phyloP scores from a whole-genome alignment of 352 stramenopile species.

The Phytophthora cactorum region DNA sequence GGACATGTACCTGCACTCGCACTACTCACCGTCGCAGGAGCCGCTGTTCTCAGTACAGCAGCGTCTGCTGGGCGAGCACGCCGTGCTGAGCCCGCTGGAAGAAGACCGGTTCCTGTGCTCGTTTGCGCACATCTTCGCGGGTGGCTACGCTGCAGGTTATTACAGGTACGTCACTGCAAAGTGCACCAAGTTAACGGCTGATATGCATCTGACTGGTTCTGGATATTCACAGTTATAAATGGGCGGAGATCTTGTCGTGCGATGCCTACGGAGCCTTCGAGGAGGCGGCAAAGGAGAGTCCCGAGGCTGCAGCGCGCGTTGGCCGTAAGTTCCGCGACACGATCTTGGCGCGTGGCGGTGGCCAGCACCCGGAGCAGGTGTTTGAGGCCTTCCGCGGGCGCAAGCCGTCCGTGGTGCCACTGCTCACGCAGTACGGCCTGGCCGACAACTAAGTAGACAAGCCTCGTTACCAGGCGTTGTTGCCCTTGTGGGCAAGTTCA shows the following conservation, averaged over 20 bases:
- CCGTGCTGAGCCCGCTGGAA: conserved; percentile 89
- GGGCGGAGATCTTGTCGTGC: conserved; percentile 97
- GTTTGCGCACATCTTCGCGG: conserved; percentile 98
- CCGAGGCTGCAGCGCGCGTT: conserved; percentile 72
- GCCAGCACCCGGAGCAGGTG: conserved; percentile 91
- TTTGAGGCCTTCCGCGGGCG: conserved; percentile 96
- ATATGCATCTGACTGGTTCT: background rate
- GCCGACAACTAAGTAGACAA: conserved; percentile 36
- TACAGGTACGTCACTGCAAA: conserved; percentile 83
- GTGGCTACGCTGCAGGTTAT: conserved; percentile 97
- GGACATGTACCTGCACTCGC: conserved; percentile 86
- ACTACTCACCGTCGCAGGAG: conserved; percentile 71
- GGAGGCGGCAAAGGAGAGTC: conserved; percentile 83
- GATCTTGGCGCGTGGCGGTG: conserved; percentile 89
- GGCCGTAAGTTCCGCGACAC: conserved; percentile 94
- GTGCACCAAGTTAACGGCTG: background rate
- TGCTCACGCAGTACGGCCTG: conserved; percentile 96
- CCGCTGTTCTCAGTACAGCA: conserved; percentile 95
- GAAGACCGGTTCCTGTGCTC: conserved; percentile 98
- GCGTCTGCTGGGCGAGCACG: conserved; percentile 82
- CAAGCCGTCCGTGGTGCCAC: conserved; percentile 92
- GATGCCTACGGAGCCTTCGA: conserved; percentile 98
- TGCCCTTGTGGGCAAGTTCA: conserved; percentile 5
- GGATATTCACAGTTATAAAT: conserved; percentile 87
- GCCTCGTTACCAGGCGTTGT: background rate